Base-by-base conservation (phyloP, 2,329 filamentous ascomycete genomes). In the Thermoascus crustaceus region DNA sequence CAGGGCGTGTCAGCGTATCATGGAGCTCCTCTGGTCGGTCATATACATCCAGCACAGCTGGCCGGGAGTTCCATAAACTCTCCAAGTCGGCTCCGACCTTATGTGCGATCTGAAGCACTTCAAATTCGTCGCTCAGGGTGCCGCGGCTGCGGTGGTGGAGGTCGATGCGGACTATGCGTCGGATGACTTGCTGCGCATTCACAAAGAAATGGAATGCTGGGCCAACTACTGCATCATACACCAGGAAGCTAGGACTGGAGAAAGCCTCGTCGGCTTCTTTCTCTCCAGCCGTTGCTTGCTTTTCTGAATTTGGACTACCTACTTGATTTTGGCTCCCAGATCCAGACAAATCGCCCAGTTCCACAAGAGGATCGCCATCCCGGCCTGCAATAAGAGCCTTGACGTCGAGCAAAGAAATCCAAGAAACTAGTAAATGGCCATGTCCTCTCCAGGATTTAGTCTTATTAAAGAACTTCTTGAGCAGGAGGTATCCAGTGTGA, bases 81-180 rank as follows among this genome's bases (percentile, higher is more conserved):
- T 58, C 52, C 4, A 61, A 52, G 30, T 60, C 57, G 11, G 55
- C 55, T 19, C 54, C 52, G 6, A 61, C 50, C 32, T 53, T 52
- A 37, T 58, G 53, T 9, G 58, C 58, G 14, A 60, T 53, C 23
- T 59, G 54, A 19, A 61, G 50, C 16, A 61, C 58, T 38, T 60
- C 58, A 18, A 56, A 60, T 40, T 61, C 58, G 36, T 61, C 58
- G 20, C 47, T 52, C 9, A 60, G 48, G 1, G 58, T 60, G 22
- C 58, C 58, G 4, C 58, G 55, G 14, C 49, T 58, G 41, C 58
- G 58, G 37, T 61, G 58, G 35, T 61, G 58, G 11, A 60, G 46
- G 38, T 61, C 56, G 19, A 61, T 57, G 25, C 42, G 45, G 23
- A 60, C 47, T 7, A 60, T 60, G 2, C 56, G 54, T 2, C 57